Percentiles rank a stretch among this genome's conserved stretches.
Conservation (phyloP, 2,329 filamentous ascomycete species). For the Colletotrichum nymphaeae region DNA sequence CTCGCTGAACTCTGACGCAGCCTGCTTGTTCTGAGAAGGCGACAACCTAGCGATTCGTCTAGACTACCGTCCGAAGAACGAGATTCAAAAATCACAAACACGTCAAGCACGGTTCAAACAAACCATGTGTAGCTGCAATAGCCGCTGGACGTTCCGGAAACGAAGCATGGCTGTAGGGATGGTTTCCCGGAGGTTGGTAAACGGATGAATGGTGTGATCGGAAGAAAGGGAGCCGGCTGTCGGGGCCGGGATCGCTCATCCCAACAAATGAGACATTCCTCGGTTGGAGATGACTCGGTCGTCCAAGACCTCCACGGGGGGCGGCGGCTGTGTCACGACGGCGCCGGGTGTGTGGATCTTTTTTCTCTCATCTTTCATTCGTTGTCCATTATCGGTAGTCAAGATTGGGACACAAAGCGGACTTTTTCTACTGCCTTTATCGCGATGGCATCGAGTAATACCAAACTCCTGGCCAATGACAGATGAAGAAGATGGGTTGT, state of each 20-base stretch:
- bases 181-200: neutral
- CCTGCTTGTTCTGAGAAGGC: neutral
- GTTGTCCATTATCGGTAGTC: neutral
- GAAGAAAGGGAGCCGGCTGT: neutral
- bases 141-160: neutral
- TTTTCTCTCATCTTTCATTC: neutral
- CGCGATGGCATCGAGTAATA: constrained; percentile 26
- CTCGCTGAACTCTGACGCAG: neutral
- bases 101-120: neutral
- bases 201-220: neutral
- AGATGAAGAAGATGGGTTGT: neutral
- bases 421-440: neutral
- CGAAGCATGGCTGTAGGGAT: neutral
- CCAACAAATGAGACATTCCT: neutral
- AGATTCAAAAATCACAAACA: neutral
- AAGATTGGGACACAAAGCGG: neutral
- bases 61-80: too few relatives aligned
- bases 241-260: constrained; percentile 3
- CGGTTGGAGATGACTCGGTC: constrained; percentile 15
- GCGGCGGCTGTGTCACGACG: neutral
- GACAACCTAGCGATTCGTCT: neutral
- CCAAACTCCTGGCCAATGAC: neutral
- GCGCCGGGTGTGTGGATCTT: neutral
- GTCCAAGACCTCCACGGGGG: neutral
- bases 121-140: neutral